Evolutionary conservation across 768 basidiomycete species (phyloP), one percentile per base, ranked within the genome.

Genomic region (Kwoniella bestiolae): DNA sequence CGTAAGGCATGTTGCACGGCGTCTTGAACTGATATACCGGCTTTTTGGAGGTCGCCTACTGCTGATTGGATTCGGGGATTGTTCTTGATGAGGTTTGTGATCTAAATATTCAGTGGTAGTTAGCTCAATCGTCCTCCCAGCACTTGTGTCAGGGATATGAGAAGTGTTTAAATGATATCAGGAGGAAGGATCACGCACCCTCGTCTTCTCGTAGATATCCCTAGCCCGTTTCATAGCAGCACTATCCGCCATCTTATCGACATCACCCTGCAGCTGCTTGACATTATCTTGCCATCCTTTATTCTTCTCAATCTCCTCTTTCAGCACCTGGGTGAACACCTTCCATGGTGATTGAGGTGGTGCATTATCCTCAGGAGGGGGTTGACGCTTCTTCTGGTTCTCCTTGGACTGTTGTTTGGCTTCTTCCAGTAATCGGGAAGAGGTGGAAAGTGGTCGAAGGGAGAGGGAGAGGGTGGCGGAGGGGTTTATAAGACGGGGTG

Each of bases 191-290:
- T 28, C 3, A 65, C 87, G 67, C 77, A 97, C 94, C 83, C 95
- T 86, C 7, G 95, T 93, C 66, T 90, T 87, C 83, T 98, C 95
- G 82, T 98, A 98, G 64, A 91, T 88, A 56, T 91, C 93, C 79
- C 86, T 87, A 1, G 94, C 94, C 74, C 86, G 86, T 83, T 91
- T 92, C 92, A 99, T 89, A 14, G 94, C 90, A 78, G 95, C 93
- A 59, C 92, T 93, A 80, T 97, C 96, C 84, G 97, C 94, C 53
- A 97, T 82, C 83, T 96, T 96, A 83, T 92, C 91, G 38, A 96
- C 95, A 81, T 98, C 94, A 68, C 96, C 96, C 82, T 95, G 92
- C 18, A 99, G 85, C 82, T 96, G 92, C 83, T 94, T 94, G 52
- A 97, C 90, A 82, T 95, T 95, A 34, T 98, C 94, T 83, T 95